phyloP scores from a whole-genome alignment of 257 asterid genomes.

The Jacaranda mimosifolia region DNA sequence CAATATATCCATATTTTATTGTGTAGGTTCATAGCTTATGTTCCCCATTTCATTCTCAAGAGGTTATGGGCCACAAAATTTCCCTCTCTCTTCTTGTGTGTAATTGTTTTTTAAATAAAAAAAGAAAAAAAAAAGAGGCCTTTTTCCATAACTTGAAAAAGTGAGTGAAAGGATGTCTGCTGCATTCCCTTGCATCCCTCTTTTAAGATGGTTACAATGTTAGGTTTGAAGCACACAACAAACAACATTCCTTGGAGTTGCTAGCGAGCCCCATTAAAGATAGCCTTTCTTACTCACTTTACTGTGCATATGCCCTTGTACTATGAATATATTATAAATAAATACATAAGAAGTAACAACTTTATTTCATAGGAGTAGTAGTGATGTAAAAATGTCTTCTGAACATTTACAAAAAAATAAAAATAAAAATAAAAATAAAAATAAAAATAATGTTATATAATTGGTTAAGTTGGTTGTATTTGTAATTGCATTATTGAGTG shows the following conservation, averaged over 20 bases:
- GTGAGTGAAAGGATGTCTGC: slow-evolving; percentile 66
- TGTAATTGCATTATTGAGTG: too few relatives aligned
- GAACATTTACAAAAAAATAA: too few relatives aligned
- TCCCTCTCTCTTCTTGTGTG: neutral
- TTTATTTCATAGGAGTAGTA: neutral
- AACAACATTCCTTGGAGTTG: slow-evolving; percentile 41
- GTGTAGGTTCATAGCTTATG: slow-evolving; percentile 47
- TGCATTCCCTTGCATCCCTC: slow-evolving; percentile 37
- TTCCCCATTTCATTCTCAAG: slow-evolving; percentile 57
- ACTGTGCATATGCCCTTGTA: slow-evolving; percentile 1
- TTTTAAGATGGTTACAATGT: slow-evolving; percentile 45
- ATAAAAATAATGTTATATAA: too few relatives aligned
- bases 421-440: too few relatives aligned
- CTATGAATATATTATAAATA: neutral
- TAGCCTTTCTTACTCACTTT: slow-evolving; percentile 15
- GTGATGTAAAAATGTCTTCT: too few relatives aligned
- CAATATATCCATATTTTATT: slow-evolving; percentile 28
- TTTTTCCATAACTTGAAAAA: slow-evolving; percentile 40
- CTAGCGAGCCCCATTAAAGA: neutral
- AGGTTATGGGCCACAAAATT: slow-evolving; percentile 46
- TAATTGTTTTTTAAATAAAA: neutral
- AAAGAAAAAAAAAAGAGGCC: neutral
- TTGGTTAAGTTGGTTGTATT: too few relatives aligned
- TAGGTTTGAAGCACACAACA: slow-evolving; percentile 46
- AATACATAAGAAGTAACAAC: neutral